Conservation (phyloP, 1,284 basidiomycete species). For the Anthracocystis panici-leucophaei region DNA sequence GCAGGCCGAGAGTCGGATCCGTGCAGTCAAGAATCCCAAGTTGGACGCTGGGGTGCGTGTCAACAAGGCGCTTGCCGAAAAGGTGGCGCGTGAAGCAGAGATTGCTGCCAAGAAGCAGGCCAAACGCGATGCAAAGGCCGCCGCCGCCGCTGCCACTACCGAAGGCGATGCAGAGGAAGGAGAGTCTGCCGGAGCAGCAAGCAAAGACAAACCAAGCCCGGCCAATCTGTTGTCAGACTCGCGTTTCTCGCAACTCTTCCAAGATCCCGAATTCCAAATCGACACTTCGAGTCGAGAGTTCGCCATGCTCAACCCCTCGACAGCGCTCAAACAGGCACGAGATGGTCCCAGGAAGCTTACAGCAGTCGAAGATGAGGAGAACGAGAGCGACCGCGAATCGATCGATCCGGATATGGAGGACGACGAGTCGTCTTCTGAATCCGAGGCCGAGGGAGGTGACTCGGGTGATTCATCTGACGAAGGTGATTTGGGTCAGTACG, state of each 20-base stretch:
- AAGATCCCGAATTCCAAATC: conserved; percentile 92
- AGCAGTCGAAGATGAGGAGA: conserved; percentile 88
- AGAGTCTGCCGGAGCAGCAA: conserved; percentile 70
- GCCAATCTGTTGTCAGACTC: conserved; percentile 80
- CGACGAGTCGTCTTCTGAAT: conserved; percentile 17
- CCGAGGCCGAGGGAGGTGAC: conserved; percentile 27
- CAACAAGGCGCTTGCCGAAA: conserved; percentile 92
- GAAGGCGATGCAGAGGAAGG: conserved; percentile 68
- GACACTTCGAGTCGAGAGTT: conserved; percentile 89
- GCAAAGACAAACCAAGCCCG: conserved; percentile 35
- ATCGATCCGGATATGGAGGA: conserved; percentile 70
- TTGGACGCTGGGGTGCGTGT: conserved; percentile 75
- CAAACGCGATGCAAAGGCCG: conserved; percentile 38
- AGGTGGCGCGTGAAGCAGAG: conserved; percentile 79
- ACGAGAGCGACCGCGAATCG: conserved; percentile 82
- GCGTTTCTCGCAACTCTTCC: conserved; percentile 91
- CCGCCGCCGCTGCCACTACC: conserved; percentile 45
- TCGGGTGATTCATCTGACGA: conserved; percentile 71
- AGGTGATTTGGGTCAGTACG: conserved; percentile 53
- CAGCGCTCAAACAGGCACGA: conserved; percentile 68
- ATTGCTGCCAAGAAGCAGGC: conserved; percentile 74
- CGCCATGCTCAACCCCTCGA: conserved; percentile 89
- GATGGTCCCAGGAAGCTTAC: conserved; percentile 73
- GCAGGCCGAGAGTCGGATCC: conserved; percentile 90
- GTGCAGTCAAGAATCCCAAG: conserved; percentile 69